Percentiles rank a stretch among this genome's conserved stretches.
These are phyloP conservation scores for Asterochloris sp. DNA, from an alignment of 139 green algal species.

Conservation along the genomic window DNA sequence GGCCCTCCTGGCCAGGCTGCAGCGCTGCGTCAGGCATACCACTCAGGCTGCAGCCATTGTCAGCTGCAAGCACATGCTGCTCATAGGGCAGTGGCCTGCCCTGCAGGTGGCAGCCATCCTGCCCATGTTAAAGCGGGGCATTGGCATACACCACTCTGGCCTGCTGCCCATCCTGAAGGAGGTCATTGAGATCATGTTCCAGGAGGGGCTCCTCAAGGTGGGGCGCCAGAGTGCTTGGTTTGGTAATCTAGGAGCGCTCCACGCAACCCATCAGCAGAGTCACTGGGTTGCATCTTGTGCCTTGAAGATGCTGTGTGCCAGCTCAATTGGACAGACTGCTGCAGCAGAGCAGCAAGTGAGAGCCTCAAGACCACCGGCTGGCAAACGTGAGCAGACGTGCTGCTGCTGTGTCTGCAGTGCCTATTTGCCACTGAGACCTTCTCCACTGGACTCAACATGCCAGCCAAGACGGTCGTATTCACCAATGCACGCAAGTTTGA, in stretches of 20 bases:
- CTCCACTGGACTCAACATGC: constrained; percentile 85
- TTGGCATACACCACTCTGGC: constrained; percentile 74
- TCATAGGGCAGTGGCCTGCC: not conserved
- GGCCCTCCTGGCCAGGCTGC: not conserved
- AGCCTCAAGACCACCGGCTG: too few relatives aligned
- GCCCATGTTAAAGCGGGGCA: constrained; percentile 57
- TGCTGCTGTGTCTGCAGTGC: constrained; percentile 24
- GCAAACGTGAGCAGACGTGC: too few relatives aligned
- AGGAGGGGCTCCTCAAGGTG: constrained; percentile 71
- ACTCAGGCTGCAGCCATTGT: not conserved
- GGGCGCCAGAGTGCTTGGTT: not conserved
- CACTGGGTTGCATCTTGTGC: too few relatives aligned
- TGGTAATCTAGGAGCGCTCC: too few relatives aligned
- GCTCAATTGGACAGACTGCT: too few relatives aligned
- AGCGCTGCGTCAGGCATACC: not conserved
- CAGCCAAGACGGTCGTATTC: constrained; percentile 79
- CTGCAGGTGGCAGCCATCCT: constrained; percentile 32
- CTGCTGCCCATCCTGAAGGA: constrained; percentile 83
- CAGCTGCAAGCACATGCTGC: not conserved
- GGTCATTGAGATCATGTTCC: constrained; percentile 80
- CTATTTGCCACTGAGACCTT: constrained; percentile 89
- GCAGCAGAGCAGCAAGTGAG: too few relatives aligned
- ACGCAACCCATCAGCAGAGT: too few relatives aligned
- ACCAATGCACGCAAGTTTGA: constrained; percentile 75
- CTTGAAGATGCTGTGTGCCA: too few relatives aligned